These are phyloP conservation scores for Alternaria triticimaculans DNA, from an alignment of 2,329 filamentous ascomycete species.

Conservation along the genomic window DNA sequence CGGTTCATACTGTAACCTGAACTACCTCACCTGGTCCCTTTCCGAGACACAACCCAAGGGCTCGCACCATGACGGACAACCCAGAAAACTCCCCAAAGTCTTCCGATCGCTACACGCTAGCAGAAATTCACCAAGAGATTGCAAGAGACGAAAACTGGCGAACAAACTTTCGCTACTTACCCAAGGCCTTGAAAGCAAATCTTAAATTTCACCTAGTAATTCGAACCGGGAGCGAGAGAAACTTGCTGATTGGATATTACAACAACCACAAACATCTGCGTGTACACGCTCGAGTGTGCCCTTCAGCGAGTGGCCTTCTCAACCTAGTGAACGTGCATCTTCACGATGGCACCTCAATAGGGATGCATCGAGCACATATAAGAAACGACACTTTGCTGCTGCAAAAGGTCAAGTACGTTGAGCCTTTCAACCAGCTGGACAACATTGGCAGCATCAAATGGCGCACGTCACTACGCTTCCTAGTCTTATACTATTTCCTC, in stretches of 20 bases:
- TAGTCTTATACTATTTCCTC: not conserved
- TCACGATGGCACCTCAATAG: not conserved
- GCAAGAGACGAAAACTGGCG: not conserved
- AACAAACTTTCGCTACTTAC: not conserved
- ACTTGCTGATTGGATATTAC: not conserved
- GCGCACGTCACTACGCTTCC: not conserved
- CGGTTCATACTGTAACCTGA: too few species aligned
- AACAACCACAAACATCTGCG: too few species aligned
- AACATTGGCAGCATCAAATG: not conserved
- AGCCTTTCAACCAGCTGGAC: not conserved
- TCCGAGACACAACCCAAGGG: too few species aligned
- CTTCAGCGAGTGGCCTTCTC: not conserved
- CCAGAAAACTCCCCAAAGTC: not conserved
- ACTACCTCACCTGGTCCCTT: too few species aligned
- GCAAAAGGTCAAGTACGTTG: not conserved
- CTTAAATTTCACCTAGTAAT: not conserved
- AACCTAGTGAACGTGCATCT: not conserved
- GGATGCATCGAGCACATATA: not conserved
- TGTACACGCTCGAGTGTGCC: not conserved
- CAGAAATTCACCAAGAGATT: not conserved
- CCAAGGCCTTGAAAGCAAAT: not conserved
- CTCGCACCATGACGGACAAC: not conserved
- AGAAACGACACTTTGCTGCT: not conserved
- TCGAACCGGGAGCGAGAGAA: not conserved
- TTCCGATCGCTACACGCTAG: not conserved